phyloP scores from a whole-genome alignment of 2,329 filamentous ascomycete species.

The Dothistroma pini region DNA sequence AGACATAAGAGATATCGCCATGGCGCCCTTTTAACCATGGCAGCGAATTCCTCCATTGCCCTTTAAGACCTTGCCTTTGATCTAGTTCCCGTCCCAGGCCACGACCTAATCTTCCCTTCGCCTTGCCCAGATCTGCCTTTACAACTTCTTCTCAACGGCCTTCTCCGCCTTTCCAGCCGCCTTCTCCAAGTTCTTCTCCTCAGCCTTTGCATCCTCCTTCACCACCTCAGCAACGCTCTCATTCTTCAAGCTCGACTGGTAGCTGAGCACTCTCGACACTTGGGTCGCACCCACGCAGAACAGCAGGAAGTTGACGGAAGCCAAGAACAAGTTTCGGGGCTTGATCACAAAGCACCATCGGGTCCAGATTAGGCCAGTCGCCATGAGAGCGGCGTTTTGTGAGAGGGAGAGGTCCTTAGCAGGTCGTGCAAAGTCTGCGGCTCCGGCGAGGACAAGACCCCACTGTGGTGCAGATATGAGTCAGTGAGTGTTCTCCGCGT shows the following conservation, averaged over 20 bases:
- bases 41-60: background rate
- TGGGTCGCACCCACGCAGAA: constrained; percentile 82
- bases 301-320: constrained; percentile 97
- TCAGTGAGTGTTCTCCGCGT: constrained; percentile 5
- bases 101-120: background rate
- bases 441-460: constrained; percentile 86
- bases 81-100: background rate
- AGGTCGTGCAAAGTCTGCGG: constrained; percentile 86
- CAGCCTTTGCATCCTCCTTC: constrained; percentile 35
- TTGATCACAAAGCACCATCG: constrained; percentile 98
- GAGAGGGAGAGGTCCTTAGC: constrained; percentile 89
- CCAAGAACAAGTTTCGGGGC: constrained; percentile 87
- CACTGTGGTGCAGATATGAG: constrained; percentile 54
- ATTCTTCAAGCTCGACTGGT: constrained; percentile 60
- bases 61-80: background rate
- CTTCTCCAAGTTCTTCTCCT: constrained; percentile 32
- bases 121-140: background rate
- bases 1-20: background rate
- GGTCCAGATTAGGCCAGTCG: constrained; percentile 95
- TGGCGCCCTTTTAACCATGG: background rate
- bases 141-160: constrained; percentile 27
- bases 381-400: constrained; percentile 85
- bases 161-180: constrained; percentile 39
- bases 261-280: constrained; percentile 69
- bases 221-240: constrained; percentile 44